A percentile compares a stretch with the other conserved stretches of the same genome.
phyloP scores from a whole-genome alignment of 139 green algal genomes.

The Chlorella vulgaris region DNA sequence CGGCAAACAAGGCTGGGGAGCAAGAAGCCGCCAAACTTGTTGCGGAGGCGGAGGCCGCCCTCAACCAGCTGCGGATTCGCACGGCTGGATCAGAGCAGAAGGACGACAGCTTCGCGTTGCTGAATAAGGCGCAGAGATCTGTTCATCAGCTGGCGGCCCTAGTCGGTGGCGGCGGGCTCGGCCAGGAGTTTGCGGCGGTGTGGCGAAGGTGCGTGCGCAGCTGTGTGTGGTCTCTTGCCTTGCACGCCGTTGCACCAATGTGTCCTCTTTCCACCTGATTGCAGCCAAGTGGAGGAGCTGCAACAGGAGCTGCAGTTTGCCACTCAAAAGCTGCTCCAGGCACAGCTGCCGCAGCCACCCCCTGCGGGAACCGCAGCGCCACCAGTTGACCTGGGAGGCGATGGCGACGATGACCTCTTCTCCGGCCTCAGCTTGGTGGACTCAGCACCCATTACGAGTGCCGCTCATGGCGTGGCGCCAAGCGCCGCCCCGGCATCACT shows the following conservation, averaged over 20 bases:
- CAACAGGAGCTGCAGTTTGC: conserved; percentile 37
- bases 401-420: conserved; percentile 11
- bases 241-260: too few relatives aligned
- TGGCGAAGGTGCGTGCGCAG: conserved; percentile 26
- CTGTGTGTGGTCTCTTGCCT: neutral
- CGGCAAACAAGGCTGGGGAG: neutral
- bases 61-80: conserved; percentile 1
- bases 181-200: conserved; percentile 1
- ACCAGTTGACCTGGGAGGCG: neutral
- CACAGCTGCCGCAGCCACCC: neutral
- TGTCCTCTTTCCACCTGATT: too few relatives aligned
- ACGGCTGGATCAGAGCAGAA: neutral
- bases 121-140: conserved; percentile 20
- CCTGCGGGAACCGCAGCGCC: too few relatives aligned
- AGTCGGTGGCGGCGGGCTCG: neutral
- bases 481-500: neutral
- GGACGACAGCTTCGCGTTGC: conserved; percentile 22
- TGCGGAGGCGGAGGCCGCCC: neutral
- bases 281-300: conserved; percentile 43
- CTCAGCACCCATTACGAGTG: neutral
- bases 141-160: conserved; percentile 21
- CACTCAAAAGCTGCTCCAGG: neutral
- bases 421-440: conserved; percentile 12
- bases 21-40: neutral
- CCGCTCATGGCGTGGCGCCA: neutral